Percentiles rank a stretch among this genome's conserved stretches.
Conservation (phyloP, 805 yeast species). For the Millerago galiae region DNA sequence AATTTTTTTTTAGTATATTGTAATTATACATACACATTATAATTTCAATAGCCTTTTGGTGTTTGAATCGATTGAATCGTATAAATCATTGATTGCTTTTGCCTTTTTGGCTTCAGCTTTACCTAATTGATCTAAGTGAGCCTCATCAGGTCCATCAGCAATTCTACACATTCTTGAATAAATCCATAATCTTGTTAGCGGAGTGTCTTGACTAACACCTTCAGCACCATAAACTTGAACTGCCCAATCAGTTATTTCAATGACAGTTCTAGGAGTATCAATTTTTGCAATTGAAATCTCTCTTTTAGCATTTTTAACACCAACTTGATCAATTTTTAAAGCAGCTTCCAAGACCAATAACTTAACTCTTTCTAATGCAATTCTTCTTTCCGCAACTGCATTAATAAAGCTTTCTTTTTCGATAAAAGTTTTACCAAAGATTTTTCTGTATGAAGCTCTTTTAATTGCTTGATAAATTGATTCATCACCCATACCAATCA, state of each 20-base stretch:
- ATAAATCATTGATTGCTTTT: slow-evolving; percentile 29
- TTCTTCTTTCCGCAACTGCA: slow-evolving; percentile 45
- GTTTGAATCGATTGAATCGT: slow-evolving; percentile 15
- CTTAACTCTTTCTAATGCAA: slow-evolving; percentile 48
- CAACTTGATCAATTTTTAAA: slow-evolving; percentile 46
- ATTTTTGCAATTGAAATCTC: slow-evolving; percentile 62
- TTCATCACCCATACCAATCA: slow-evolving; percentile 54
- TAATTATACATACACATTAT: slow-evolving; percentile 1
- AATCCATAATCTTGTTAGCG: slow-evolving; percentile 48
- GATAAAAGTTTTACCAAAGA: slow-evolving; percentile 45
- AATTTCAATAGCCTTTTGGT: slow-evolving; percentile 16
- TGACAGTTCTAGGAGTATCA: slow-evolving; percentile 50
- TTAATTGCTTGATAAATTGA: slow-evolving; percentile 41
- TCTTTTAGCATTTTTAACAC: slow-evolving; percentile 46
- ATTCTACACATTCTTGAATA: slow-evolving; percentile 49
- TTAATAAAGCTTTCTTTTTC: slow-evolving; percentile 44
- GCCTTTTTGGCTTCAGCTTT: slow-evolving; percentile 37
- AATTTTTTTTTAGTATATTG: not conserved
- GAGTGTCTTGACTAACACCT: slow-evolving; percentile 57
- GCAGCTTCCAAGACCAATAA: slow-evolving; percentile 55
- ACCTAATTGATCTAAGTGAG: slow-evolving; percentile 52
- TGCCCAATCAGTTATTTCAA: slow-evolving; percentile 51
- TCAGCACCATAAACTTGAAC: slow-evolving; percentile 61
- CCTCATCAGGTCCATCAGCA: slow-evolving; percentile 70
- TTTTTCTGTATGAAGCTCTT: slow-evolving; percentile 46